Evolutionary conservation across 345 rosid species (phyloP).

Genomic region (Citrus unshiu): DNA sequence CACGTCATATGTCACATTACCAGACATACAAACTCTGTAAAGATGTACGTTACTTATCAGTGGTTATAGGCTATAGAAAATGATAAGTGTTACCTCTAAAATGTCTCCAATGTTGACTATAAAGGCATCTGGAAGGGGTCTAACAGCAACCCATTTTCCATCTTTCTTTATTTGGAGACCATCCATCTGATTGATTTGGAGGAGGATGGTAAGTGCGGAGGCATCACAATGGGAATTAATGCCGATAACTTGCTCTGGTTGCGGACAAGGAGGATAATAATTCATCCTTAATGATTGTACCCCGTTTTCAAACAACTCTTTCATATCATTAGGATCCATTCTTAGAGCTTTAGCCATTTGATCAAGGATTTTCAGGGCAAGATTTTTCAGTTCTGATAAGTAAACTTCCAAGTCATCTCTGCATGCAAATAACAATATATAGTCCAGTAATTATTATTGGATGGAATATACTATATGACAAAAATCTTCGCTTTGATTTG

Average conservation of each 20-base stretch:
- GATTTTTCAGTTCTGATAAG: not conserved
- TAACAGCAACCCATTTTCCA: constrained; percentile 40
- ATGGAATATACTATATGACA: too few relatives aligned
- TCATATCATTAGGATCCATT: not conserved
- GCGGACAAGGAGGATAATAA: constrained; percentile 63
- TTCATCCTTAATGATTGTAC: constrained; percentile 46
- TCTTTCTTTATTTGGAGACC: constrained; percentile 34
- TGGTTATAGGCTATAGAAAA: not conserved
- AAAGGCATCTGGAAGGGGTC: constrained; percentile 49
- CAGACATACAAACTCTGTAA: too few relatives aligned
- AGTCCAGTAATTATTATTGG: too few relatives aligned
- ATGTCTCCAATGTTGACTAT: constrained; percentile 55
- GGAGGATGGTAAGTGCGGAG: constrained; percentile 45
- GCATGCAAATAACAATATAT: too few relatives aligned
- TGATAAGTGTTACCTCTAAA: constrained; percentile 23
- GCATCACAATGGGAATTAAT: constrained; percentile 53
- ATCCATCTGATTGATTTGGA: constrained; percentile 38
- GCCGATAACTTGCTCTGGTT: constrained; percentile 46
- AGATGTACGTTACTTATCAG: too few relatives aligned
- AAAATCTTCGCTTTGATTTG: too few relatives aligned
- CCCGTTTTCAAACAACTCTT: constrained; percentile 28
- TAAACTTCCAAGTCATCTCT: constrained; percentile 11
- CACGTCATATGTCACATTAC: too few relatives aligned
- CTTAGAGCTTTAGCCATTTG: constrained; percentile 3
- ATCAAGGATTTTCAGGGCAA: not conserved